Conservation (phyloP, 768 basidiomycete species). For the Leccinellum luteum region DNA sequence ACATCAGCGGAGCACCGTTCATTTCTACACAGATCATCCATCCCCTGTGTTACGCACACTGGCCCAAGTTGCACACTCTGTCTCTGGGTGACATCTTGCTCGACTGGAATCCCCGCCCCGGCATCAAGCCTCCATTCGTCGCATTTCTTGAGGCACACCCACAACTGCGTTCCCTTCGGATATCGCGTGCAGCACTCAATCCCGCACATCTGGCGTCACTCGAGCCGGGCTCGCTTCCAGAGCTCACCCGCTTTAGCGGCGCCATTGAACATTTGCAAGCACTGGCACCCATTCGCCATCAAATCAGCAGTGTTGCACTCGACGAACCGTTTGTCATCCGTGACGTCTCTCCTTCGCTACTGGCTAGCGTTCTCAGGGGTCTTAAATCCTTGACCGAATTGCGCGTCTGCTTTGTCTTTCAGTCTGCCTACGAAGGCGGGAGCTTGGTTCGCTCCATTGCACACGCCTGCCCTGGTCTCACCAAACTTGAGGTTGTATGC, state of each 20-base stretch:
- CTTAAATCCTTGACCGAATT: constrained; percentile 55
- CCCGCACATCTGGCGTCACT: constrained; percentile 52
- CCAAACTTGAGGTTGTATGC: constrained; percentile 63
- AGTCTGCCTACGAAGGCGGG: constrained; percentile 72
- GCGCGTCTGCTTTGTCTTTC: constrained; percentile 64
- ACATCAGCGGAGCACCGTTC: constrained; percentile 37
- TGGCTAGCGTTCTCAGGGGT: constrained; percentile 58
- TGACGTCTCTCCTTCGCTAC: constrained; percentile 60
- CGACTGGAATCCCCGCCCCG: constrained; percentile 45
- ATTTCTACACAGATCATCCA: constrained; percentile 46
- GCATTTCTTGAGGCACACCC: constrained; percentile 68
- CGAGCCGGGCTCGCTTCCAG: constrained; percentile 42
- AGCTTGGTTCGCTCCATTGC: constrained; percentile 66
- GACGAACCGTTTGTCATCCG: constrained; percentile 66
- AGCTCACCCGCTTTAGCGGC: constrained; percentile 61
- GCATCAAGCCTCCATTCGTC: constrained; percentile 57
- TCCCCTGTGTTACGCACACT: constrained; percentile 56
- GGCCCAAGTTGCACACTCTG: constrained; percentile 63
- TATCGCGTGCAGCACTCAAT: constrained; percentile 53
- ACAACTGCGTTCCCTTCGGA: constrained; percentile 45
- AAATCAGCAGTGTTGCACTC: constrained; percentile 56
- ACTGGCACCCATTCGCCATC: constrained; percentile 46
- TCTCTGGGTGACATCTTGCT: constrained; percentile 64
- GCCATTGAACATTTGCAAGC: constrained; percentile 66
- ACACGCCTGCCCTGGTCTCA: constrained; percentile 61